Evolutionary conservation across 129 eudicot genomes (phyloP), one percentile per base, ranked within the genome.

Genomic region (Escallonia herrerae): DNA sequence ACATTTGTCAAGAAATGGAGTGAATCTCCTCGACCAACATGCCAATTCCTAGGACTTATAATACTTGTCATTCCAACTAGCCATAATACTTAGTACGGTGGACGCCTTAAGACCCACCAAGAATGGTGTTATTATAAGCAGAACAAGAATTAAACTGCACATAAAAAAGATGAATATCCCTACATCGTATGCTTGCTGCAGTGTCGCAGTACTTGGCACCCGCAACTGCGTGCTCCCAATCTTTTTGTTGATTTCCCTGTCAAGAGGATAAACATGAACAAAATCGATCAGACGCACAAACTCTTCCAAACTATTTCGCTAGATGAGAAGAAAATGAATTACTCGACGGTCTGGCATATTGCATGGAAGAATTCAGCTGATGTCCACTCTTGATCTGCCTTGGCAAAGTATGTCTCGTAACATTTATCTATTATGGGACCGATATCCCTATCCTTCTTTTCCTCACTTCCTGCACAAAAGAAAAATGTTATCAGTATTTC

Each of bases 161-260:
- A 15, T 2, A 11, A 49, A 49, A 47, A 48, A 22, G 56, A 14
- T 52, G 15, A 47, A 13, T 22, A 63, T 40, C 66, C 89, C 81
- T 82, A 87, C 97, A 13, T 76, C n/a, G 67, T 74, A 87, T 53
- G 86, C 93, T 12, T 63, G 13, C 49, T 75, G 66, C 37, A 90
- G 83, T 42, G 90, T 71, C 46, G 77, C 12, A 11, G 77, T 75
- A 11, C 46, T 68, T 59, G 97, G 95, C 64, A 90, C 86, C 48
- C 77, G 77, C 68, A 90, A 75, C 59, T 87, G 93, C 43, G 97
- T 90, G 87, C 85, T 73, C 11, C 93, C 93, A 7, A 84, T 58
- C 72, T 60, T 63, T 72, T 69, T 77, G 84, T 90, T 90, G 55
- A 90, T 73, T 67, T 87, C 87, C 74, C 97, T 90, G 82, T 44